Evolutionary conservation across 352 stramenopile genomes (phyloP).

Genomic region (Globisporangium cystogenes): DNA sequence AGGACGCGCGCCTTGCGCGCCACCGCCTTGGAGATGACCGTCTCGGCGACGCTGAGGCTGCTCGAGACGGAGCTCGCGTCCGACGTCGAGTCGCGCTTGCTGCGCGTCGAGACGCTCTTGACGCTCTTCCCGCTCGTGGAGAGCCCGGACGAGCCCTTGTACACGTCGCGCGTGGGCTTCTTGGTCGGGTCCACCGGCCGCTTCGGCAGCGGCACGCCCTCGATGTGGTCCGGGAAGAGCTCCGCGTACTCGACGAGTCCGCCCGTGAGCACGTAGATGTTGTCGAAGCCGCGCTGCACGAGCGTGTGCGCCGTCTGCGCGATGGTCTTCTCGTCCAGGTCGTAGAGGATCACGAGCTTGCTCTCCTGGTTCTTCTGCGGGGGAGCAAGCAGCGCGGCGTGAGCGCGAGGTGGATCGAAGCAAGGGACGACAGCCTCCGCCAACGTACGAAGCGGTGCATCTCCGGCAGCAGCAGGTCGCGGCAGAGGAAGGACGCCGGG

Average conservation of each 20-base stretch:
- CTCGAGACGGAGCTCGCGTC: constrained; percentile 62
- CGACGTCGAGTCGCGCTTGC: constrained; percentile 40
- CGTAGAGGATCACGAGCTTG: constrained; percentile 77
- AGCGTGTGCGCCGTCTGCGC: constrained; percentile 58
- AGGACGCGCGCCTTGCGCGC: constrained; percentile 50
- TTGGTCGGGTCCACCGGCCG: constrained; percentile 46
- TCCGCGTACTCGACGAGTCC: constrained; percentile 63
- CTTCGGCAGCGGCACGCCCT: constrained; percentile 50
- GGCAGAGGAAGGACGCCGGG: constrained; percentile 46
- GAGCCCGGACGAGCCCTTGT: constrained; percentile 42
- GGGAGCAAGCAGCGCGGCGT: too few relatives aligned
- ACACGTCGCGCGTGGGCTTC: constrained; percentile 48
- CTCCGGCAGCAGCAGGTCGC: constrained; percentile 57
- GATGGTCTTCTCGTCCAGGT: constrained; percentile 63
- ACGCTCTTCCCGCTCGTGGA: constrained; percentile 39
- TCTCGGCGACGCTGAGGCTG: constrained; percentile 56
- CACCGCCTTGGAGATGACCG: constrained; percentile 69
- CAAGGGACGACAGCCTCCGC: too few relatives aligned
- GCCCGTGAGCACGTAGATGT: constrained; percentile 76
- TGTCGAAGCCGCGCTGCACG: constrained; percentile 80
- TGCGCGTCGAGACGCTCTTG: constrained; percentile 38
- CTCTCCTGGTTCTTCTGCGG: constrained; percentile 65
- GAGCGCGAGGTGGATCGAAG: too few relatives aligned
- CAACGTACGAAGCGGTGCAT: constrained; percentile 71
- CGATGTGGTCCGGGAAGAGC: constrained; percentile 55